Conservation (phyloP, 441 rosid genomes). For the Eruca vesicaria region DNA sequence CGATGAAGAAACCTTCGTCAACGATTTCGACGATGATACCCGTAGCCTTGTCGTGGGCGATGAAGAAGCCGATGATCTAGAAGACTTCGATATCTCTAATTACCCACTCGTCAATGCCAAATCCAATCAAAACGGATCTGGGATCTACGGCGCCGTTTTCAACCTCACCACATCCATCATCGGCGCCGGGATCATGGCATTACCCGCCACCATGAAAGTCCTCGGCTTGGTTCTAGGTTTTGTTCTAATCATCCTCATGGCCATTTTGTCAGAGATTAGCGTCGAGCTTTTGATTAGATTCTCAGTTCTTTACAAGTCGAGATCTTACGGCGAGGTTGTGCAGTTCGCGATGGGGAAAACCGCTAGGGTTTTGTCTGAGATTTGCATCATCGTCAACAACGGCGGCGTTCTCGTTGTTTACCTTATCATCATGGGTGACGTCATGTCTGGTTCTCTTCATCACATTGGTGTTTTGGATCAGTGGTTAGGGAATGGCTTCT, state of each 20-base stretch:
- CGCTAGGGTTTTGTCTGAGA: slow-evolving; percentile 74
- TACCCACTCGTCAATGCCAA: slow-evolving; percentile 37
- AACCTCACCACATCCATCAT: slow-evolving; percentile 85
- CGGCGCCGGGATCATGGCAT: slow-evolving; percentile 99
- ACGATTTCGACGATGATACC: slow-evolving; percentile 29
- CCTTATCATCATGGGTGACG: slow-evolving; percentile 90
- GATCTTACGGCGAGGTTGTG: slow-evolving; percentile 87
- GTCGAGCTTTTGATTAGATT: slow-evolving; percentile 78
- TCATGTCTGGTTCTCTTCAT: slow-evolving; percentile 83
- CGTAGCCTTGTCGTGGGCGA: slow-evolving; percentile 11
- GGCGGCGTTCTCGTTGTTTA: slow-evolving; percentile 92
- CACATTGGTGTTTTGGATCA: slow-evolving; percentile 92
- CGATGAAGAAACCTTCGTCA: slow-evolving; percentile 42
- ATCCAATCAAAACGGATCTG: slow-evolving; percentile 54
- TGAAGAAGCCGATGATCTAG: slow-evolving; percentile 37
- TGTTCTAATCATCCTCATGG: slow-evolving; percentile 70
- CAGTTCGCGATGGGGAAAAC: slow-evolving; percentile 77
- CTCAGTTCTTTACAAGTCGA: slow-evolving; percentile 70
- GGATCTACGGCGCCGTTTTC: slow-evolving; percentile 80
- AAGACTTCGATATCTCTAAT: slow-evolving; percentile 49
- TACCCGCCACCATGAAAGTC: slow-evolving; percentile 96
- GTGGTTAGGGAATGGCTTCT: slow-evolving; percentile 87
- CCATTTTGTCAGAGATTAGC: slow-evolving; percentile 75
- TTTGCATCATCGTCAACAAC: slow-evolving; percentile 88
- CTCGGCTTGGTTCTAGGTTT: slow-evolving; percentile 75